These are phyloP conservation scores for Neurospora intermedia DNA, from an alignment of 495 filamentous ascomycete genomes.

Conservation along the genomic window DNA sequence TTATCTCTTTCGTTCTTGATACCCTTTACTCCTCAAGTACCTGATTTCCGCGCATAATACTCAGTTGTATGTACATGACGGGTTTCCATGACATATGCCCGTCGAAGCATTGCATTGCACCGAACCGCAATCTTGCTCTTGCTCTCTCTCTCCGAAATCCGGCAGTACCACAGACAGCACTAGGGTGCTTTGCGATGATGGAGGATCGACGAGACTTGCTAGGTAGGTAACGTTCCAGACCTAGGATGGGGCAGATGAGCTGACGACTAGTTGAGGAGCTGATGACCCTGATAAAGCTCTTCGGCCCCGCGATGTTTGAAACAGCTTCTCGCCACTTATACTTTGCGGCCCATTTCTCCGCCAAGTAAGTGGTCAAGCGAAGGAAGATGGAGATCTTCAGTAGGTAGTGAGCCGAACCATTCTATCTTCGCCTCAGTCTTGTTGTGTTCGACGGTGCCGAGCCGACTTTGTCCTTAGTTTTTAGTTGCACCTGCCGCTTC, in stretches of 20 bases:
- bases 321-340: neutral
- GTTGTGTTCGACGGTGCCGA: too few relatives aligned
- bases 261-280: neutral
- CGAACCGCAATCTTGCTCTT: neutral
- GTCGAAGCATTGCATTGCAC: neutral
- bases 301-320: neutral
- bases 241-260: neutral
- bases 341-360: neutral
- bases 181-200: neutral
- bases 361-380: too few relatives aligned
- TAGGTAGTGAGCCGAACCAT: neutral
- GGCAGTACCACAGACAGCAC: neutral
- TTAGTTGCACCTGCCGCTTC: neutral
- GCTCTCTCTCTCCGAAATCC: neutral
- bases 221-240: neutral
- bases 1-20: too few relatives aligned
- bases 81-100: neutral
- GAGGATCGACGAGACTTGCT: neutral
- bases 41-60: neutral
- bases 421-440: neutral
- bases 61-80: neutral
- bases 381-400: neutral
- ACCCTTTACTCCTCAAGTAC: neutral
- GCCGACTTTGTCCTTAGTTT: neutral
- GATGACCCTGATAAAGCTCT: neutral